Evolutionary conservation across 2,329 filamentous ascomycete genomes (phyloP), one percentile per base, ranked within the genome.

Genomic region (Pestalotiopsis fici): DNA sequence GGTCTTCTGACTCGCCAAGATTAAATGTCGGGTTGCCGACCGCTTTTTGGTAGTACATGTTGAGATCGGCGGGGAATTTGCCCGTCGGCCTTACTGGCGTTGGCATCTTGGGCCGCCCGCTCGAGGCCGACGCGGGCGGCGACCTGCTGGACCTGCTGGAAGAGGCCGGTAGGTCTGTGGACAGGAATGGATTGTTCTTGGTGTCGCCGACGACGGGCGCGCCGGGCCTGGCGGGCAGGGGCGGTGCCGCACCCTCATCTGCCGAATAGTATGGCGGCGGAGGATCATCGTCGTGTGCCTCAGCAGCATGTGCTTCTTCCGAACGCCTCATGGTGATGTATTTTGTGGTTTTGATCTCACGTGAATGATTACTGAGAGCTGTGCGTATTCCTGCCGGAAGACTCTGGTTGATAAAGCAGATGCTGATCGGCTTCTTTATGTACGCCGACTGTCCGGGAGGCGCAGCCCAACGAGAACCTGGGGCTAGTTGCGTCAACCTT

Each of bases 1-100:
- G n/a, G 25, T 70, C 55, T 67, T 78, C 74, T 67, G 76, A 73
- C 69, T 74, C 73, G 69, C 78, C 79, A 4, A 81, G 69, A 25
- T 67, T 67, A 68, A 68, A 77, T 35, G 60, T 54, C 4, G 71
- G 70, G 5, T 39, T 37, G 7, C 60, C 23, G 25, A 67, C 66
- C 39, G 65, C 62, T 63, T 65, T 69, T 55, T 72, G 67, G 39
- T 66, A 67, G 71, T 80, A 80, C 65, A 80, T 68, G 71, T 73
- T 75, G 69, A 79, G 77, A 1, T 67, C n/a, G 0, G 69, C 71
- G 7, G 79, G 78, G 71, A 80, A 79, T 65, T 23, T 21, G 31
- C 15, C n/a, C 13, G 63, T 37, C 4, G 37, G 50, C 18, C 27
- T 39, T 5, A 65, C 28, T 2, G 56, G 57, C 9, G 57, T 59